Conservation (phyloP, 2,329 filamentous ascomycete species). For the Penicillium sp. region DNA sequence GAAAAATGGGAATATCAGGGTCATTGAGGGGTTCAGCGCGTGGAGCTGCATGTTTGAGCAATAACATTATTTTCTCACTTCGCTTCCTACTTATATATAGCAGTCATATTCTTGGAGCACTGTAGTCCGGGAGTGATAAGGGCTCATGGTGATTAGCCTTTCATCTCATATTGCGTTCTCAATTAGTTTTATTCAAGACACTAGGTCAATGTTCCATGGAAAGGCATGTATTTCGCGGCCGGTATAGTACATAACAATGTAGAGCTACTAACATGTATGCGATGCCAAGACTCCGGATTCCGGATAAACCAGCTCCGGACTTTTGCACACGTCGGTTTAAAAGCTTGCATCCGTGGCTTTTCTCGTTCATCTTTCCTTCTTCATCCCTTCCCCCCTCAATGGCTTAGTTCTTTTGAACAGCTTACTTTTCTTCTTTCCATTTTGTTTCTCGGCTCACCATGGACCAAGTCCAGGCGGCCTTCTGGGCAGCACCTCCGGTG, state of each 20-base stretch:
- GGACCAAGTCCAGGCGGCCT: slow-evolving; percentile 50
- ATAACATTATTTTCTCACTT: too few species aligned
- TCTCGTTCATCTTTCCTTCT: slow-evolving; percentile 7
- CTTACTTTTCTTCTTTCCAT: slow-evolving; percentile 8
- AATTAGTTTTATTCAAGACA: too few species aligned
- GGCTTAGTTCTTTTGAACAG: slow-evolving; percentile 14
- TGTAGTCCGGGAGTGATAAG: too few species aligned
- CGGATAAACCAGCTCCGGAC: slow-evolving; percentile 16
- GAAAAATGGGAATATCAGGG: background rate
- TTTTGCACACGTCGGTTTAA: slow-evolving; percentile 4
- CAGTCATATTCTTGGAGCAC: too few species aligned
- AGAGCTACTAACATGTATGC: slow-evolving; percentile 1
- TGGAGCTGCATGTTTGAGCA: too few species aligned
- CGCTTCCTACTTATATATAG: too few species aligned
- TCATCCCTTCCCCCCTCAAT: slow-evolving; percentile 9
- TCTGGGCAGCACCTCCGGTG: slow-evolving; percentile 67
- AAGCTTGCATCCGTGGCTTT: slow-evolving; percentile 18
- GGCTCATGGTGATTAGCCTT: too few species aligned
- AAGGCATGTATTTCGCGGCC: too few species aligned
- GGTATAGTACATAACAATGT: background rate
- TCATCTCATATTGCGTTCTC: too few species aligned
- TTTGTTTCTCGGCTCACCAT: slow-evolving; percentile 35
- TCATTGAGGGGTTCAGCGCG: too few species aligned
- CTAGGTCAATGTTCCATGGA: too few species aligned
- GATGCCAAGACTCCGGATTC: slow-evolving; percentile 14